phyloP scores from a whole-genome alignment of 257 asterid species.

The Solanum lycopersicoides region DNA sequence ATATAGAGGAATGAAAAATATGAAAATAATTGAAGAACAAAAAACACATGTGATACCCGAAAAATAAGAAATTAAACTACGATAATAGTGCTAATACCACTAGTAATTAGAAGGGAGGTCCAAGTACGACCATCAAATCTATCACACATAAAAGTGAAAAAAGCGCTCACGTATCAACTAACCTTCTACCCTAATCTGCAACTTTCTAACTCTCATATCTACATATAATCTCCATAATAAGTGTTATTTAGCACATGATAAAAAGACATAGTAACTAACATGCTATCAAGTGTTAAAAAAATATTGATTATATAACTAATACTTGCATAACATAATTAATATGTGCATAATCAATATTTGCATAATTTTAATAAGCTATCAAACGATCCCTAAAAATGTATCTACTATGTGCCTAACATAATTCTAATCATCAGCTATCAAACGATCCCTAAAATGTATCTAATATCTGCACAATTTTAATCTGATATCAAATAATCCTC shows the following conservation, averaged over 20 bases:
- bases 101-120: not conserved
- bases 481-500: too few species aligned
- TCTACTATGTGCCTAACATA: too few species aligned
- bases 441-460: too few species aligned
- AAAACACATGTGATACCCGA: not conserved
- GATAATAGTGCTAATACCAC: not conserved
- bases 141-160: not conserved
- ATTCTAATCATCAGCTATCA: too few species aligned
- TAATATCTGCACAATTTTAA: too few species aligned
- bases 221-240: not conserved
- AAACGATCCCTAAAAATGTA: too few species aligned
- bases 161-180: not conserved
- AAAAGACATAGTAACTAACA: not conserved
- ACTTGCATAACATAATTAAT: not conserved
- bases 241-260: not conserved
- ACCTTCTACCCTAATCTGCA: not conserved
- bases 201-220: not conserved
- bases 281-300: not conserved
- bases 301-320: not conserved
- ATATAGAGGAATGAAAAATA: not conserved
- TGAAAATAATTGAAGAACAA: not conserved
- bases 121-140: not conserved
- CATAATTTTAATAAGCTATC: too few species aligned
- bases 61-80: not conserved
- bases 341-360: not conserved